Base-by-base conservation (phyloP, 106 monocot species). In the Dactylorhiza incarnata region DNA sequence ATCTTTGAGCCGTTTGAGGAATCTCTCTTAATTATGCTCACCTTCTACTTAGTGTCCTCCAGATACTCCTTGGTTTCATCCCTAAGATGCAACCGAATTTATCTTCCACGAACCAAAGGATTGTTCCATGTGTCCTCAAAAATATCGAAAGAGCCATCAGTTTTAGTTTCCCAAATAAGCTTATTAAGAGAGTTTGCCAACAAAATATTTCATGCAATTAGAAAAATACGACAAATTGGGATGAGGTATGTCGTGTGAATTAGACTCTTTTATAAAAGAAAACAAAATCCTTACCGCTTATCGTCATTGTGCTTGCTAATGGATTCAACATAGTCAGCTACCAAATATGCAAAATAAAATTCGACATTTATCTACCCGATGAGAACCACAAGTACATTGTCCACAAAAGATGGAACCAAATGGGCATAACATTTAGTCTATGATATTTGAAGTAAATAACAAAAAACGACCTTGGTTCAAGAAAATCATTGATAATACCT, bases 271-370 rank as follows among this genome's bases (percentile, higher is more conserved):
- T 9, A 45, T n/a, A 16, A 45, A 66, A 45, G 69, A 69, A 45
- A 69, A 69, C 43, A 69, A 55, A 69, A 67, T 49, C 49, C 89
- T 76, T 88, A 99, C 97, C 94, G 94, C 82, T 89, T 88, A 76
- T 99, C 94, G 81, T 94, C 97, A 70, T 94, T 94, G 82, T 99
- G 91, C 76, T 99, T 99, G 91, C 97, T 99, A 46, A 99, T 83
- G 71, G 91, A 94, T 77, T 99, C 94, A 45, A 99, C 97, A 74
- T 99, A 99, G 76, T 99, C 97, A 63, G 97, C 85, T 76, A 99
- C 97, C 59, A 99, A 85, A 80, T 99, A 99, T 14, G 91, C 97
- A 48, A 94, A 99, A 73, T 99, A 99, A 82, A 96, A 96, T 2
- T 93, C 96, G 77, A 96, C 96, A 72, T 93, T 93, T 74, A 96